phyloP scores from a whole-genome alignment of 495 filamentous ascomycete species.

The Penicillium lagena region DNA sequence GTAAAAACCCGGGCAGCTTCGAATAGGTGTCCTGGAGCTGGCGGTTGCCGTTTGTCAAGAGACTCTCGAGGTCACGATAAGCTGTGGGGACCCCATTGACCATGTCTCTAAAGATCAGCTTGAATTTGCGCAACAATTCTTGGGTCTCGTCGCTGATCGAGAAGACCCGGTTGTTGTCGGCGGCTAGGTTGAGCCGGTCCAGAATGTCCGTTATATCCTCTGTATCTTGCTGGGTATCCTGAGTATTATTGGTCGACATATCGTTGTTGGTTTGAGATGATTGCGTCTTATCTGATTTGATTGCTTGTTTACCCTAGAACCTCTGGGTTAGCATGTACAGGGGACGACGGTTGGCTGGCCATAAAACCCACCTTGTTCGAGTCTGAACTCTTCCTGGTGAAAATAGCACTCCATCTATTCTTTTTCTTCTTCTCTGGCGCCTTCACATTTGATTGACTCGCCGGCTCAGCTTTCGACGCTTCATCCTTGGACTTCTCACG shows the following conservation, averaged over 20 bases:
- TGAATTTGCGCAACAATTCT: slow-evolving; percentile 76
- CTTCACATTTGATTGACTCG: slow-evolving; percentile 3
- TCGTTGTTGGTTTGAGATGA: slow-evolving; percentile 1
- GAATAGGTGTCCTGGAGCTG: slow-evolving; percentile 71
- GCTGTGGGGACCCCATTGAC: slow-evolving; percentile 88
- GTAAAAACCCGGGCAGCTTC: slow-evolving; percentile 70
- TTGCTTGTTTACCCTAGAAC: slow-evolving; percentile 4
- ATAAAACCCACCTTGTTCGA: slow-evolving; percentile 29
- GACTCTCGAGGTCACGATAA: slow-evolving; percentile 76
- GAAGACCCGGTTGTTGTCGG: slow-evolving; percentile 73
- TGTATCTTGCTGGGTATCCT: slow-evolving; percentile 52
- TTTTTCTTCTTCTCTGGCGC: slow-evolving; percentile 37
- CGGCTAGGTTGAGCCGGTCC: slow-evolving; percentile 71
- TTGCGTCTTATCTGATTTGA: slow-evolving; percentile 2
- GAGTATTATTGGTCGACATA: slow-evolving; percentile 8
- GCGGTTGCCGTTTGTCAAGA: slow-evolving; percentile 74
- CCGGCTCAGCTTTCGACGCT: slow-evolving; percentile 14
- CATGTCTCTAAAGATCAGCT: slow-evolving; percentile 83
- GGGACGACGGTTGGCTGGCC: too few species aligned
- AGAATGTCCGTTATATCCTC: slow-evolving; percentile 72
- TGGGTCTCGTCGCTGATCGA: slow-evolving; percentile 75
- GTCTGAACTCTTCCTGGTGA: slow-evolving; percentile 33
- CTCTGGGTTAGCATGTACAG: not conserved
- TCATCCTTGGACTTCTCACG: slow-evolving; percentile 17
- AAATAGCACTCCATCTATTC: slow-evolving; percentile 37